A percentile compares a stretch with the other conserved stretches of the same genome.
phyloP scores from a whole-genome alignment of 345 rosid genomes.

The Ceriops tagal region DNA sequence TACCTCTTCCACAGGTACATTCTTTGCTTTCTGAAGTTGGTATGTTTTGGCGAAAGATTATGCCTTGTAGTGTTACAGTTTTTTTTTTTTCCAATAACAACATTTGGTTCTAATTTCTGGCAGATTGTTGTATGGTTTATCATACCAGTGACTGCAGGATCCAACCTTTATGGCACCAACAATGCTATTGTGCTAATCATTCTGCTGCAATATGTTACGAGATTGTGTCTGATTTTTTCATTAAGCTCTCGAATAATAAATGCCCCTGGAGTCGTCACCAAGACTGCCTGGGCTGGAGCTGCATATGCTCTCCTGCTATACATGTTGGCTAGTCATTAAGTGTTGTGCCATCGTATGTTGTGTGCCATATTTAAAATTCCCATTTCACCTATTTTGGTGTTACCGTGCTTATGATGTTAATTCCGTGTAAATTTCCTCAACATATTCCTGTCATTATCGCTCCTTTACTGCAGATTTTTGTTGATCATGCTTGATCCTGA shows the following conservation, averaged over 20 bases:
- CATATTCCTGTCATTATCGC: not conserved
- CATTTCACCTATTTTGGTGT: not conserved
- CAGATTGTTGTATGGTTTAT: slow-evolving; percentile 89
- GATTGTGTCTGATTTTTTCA: slow-evolving; percentile 72
- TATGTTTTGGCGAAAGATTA: not conserved
- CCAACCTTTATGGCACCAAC: slow-evolving; percentile 61
- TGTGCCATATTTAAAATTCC: not conserved
- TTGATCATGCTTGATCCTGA: slow-evolving; percentile 13
- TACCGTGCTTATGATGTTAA: not conserved
- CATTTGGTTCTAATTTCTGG: slow-evolving; percentile 8
- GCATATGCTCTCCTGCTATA: slow-evolving; percentile 75
- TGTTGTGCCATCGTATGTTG: slow-evolving; percentile 2
- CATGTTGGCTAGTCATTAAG: slow-evolving; percentile 90
- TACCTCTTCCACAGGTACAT: slow-evolving; percentile 82
- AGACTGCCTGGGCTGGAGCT: slow-evolving; percentile 98
- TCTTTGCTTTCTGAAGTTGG: not conserved
- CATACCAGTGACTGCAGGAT: slow-evolving; percentile 58
- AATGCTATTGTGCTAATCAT: slow-evolving; percentile 74
- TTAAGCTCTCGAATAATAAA: slow-evolving; percentile 61
- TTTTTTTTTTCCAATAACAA: slow-evolving; percentile 1
- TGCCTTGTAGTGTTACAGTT: not conserved
- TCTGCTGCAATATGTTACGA: slow-evolving; percentile 73
- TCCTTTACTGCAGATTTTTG: not conserved
- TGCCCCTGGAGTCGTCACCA: slow-evolving; percentile 71
- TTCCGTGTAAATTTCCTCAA: not conserved